These are phyloP conservation scores for Phytopythium delawarense DNA, from an alignment of 352 stramenopile species.

Conservation along the genomic window DNA sequence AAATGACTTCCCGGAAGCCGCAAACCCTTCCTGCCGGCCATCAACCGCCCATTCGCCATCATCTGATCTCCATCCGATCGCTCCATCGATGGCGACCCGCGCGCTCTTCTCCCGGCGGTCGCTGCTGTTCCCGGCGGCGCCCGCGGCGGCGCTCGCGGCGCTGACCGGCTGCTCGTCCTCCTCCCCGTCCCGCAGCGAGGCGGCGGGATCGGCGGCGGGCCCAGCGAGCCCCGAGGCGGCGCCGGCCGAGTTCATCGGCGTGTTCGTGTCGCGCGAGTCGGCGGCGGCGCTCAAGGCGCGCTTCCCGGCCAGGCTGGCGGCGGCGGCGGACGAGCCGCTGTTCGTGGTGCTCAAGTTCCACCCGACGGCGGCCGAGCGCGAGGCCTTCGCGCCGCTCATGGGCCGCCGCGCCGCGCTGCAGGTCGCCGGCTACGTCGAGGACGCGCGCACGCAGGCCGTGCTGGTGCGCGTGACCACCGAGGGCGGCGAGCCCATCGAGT, in stretches of 20 bases:
- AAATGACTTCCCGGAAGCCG: constrained; percentile 2
- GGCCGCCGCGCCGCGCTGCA: constrained; percentile 50
- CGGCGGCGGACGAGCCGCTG: constrained; percentile 31
- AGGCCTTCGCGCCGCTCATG: constrained; percentile 69
- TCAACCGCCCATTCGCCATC: constrained; percentile 12
- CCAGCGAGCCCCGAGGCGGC: neutral
- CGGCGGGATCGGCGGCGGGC: constrained; percentile 9
- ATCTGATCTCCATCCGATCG: neutral
- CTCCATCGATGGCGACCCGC: constrained; percentile 8
- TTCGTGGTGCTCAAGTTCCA: constrained; percentile 81
- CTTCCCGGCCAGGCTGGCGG: constrained; percentile 54
- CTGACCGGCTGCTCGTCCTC: neutral
- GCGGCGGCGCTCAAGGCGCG: constrained; percentile 38
- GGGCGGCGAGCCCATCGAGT: constrained; percentile 56
- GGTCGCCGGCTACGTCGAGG: constrained; percentile 61
- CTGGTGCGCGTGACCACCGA: constrained; percentile 64
- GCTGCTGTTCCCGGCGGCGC: constrained; percentile 21
- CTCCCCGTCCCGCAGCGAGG: constrained; percentile 1
- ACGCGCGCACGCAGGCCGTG: constrained; percentile 65
- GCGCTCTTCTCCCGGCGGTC: constrained; percentile 20
- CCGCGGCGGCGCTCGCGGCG: constrained; percentile 1
- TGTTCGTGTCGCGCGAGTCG: constrained; percentile 65
- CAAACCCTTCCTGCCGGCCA: constrained; percentile 2
- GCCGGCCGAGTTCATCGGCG: constrained; percentile 67
- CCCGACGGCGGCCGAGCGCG: constrained; percentile 60